Evolutionary conservation across 495 filamentous ascomycete genomes (phyloP).

Genomic region (Recurvomyces mirabilis): DNA sequence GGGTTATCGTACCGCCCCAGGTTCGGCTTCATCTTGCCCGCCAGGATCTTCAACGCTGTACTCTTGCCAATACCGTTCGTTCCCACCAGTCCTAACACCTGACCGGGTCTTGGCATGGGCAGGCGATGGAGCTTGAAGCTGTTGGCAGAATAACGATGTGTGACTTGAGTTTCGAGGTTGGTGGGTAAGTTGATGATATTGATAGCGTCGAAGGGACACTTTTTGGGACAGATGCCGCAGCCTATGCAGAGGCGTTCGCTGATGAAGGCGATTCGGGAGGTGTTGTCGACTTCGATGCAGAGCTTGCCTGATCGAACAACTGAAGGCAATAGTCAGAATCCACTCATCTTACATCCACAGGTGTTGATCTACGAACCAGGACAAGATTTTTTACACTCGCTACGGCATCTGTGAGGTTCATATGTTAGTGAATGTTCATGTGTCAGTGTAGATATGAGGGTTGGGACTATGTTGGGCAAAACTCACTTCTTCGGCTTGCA

Average conservation of each 20-base stretch:
- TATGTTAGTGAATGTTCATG: no score
- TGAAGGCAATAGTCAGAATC: no score
- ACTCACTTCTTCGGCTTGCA: conserved; percentile 60
- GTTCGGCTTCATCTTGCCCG: conserved; percentile 96
- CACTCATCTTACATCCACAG: no score
- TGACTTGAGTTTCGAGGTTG: conserved; percentile 94
- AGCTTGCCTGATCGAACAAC: conserved; percentile 95
- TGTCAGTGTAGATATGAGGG: no score
- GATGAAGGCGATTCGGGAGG: conserved; percentile 95
- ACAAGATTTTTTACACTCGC: no score
- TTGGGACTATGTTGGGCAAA: conserved; percentile 57
- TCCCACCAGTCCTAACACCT: conserved; percentile 93
- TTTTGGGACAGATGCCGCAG: conserved; percentile 98
- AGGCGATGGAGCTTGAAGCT: conserved; percentile 98
- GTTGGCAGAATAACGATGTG: conserved; percentile 96
- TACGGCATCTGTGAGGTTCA: no score
- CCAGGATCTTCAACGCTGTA: conserved; percentile 94
- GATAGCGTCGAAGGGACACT: conserved; percentile 98
- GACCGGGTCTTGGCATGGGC: conserved; percentile 87
- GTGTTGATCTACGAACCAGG: no score
- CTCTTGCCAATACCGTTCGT: conserved; percentile 99
- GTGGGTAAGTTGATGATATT: conserved; percentile 99
- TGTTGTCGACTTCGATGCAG: conserved; percentile 82
- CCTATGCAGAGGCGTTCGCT: conserved; percentile 91
- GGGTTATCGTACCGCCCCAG: conserved; percentile 89